phyloP scores from a whole-genome alignment of 2,329 filamentous ascomycete genomes.

The Hymenoscyphus salicellus region DNA sequence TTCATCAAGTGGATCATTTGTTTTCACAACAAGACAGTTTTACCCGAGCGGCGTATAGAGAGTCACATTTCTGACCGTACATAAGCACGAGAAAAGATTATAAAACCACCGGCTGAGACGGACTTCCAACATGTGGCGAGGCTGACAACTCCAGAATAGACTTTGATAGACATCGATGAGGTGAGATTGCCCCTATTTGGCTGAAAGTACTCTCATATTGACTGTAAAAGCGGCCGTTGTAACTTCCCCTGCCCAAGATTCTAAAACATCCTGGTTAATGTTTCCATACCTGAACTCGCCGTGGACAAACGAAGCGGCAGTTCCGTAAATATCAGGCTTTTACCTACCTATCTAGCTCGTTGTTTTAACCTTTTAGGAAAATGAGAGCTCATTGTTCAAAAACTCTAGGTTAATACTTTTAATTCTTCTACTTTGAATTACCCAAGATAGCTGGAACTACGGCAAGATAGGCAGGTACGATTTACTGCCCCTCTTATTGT shows the following conservation, averaged over 20 bases:
- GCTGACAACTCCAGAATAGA: background rate
- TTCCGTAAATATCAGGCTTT: too few relatives aligned
- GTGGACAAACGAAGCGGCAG: too few relatives aligned
- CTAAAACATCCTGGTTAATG: background rate
- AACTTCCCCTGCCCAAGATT: background rate
- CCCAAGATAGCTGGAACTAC: too few relatives aligned
- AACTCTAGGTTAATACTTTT: too few relatives aligned
- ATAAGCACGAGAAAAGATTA: background rate
- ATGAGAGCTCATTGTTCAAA: too few relatives aligned
- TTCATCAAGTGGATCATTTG: too few relatives aligned
- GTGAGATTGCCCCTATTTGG: background rate
- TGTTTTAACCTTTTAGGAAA: too few relatives aligned
- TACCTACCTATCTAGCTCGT: too few relatives aligned
- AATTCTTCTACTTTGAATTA: background rate
- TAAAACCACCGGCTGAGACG: background rate
- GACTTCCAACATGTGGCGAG: background rate
- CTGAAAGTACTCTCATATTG: too few relatives aligned
- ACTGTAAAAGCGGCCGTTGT: too few relatives aligned
- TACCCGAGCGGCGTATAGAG: background rate
- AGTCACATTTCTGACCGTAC: background rate
- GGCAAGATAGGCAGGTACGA: too few relatives aligned
- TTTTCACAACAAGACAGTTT: background rate
- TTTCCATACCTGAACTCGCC: background rate
- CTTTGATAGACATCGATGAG: background rate
- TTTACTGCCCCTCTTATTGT: too few relatives aligned